Percentiles rank a stretch among this genome's conserved stretches.
Conservation (phyloP, 306 rosid genomes). For the Pterocarpus macrocarpus region DNA sequence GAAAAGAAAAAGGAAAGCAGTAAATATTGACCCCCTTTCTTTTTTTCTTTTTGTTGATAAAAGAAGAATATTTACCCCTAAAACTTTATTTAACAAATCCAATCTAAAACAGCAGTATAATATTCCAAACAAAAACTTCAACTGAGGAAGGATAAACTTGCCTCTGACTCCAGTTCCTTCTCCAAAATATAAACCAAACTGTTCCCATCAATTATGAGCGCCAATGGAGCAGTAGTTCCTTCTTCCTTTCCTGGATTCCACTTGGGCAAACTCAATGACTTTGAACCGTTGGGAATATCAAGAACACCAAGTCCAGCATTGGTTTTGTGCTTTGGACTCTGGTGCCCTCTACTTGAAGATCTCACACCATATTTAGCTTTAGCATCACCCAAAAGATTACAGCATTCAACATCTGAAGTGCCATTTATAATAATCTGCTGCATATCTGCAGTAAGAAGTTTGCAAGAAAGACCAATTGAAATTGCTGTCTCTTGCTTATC, state of each 20-base stretch:
- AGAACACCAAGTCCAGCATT: constrained; percentile 52
- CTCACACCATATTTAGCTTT: constrained; percentile 70
- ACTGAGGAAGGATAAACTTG: constrained; percentile 50
- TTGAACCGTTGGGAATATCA: constrained; percentile 51
- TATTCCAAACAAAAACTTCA: constrained; percentile 4
- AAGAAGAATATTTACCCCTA: neutral
- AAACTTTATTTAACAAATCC: constrained; percentile 23
- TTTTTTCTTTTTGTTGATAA: too few species aligned
- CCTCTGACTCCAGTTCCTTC: constrained; percentile 87
- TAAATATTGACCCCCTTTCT: constrained; percentile 23
- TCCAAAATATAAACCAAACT: constrained; percentile 97
- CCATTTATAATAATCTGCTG: constrained; percentile 84
- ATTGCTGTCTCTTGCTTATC: constrained; percentile 99
- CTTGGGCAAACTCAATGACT: constrained; percentile 56
- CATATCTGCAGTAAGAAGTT: constrained; percentile 84
- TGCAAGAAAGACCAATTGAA: constrained; percentile 93
- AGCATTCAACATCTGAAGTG: constrained; percentile 76
- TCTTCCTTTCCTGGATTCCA: constrained; percentile 67
- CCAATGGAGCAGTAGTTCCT: constrained; percentile 63
- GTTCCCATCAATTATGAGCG: constrained; percentile 94
- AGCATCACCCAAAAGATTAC: constrained; percentile 74
- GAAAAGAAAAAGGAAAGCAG: constrained; percentile 41
- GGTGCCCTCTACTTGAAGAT: constrained; percentile 49
- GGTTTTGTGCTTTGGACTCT: constrained; percentile 49
- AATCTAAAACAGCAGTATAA: constrained; percentile 23